Base-by-base conservation (phyloP, 106 monocot genomes). In the Dendrobium huoshanense region DNA sequence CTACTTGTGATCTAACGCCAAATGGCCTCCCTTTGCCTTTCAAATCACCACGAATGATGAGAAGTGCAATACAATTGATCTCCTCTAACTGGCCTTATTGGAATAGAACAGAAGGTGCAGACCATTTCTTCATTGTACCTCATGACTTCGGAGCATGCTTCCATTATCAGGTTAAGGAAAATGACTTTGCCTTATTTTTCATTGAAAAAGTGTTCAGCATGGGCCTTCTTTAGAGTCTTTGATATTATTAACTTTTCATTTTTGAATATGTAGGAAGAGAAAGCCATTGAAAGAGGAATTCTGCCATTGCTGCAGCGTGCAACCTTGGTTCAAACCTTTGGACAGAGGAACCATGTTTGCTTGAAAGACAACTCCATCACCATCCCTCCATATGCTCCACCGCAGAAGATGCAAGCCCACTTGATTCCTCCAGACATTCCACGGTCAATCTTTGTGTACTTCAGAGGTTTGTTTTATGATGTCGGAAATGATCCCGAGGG, bases 81-180 rank as follows among this genome's bases (percentile, higher is more conserved):
- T 91, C 91, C 4, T 85, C 84, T 9, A 91, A 81, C 45, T 91
- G 88, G 88, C 91, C 91, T 31, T 91, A 81, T 55, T 91, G 91
- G 91, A 91, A 91, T 81, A 82, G 86, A 54, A 88, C 88, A 0
- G 91, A 91, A 61, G 91, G 91, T 16, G 88, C 91, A 2, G 86
- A 91, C 64, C 91, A 91, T 80, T 91, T 91, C 49, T 91, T 91
- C 77, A 83, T 88, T 77, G 88, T 87, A 56, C 91, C 91, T 5
- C 91, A 91, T 87, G 91, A 91, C 70, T 91, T 88, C 77, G 91
- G 80, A 16, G 91, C 91, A 43, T 91, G 91, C 81, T 91, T 91
- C 75, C 91, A 91, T 67, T 91, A 88, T 82, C 88, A 88, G 83
- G 91, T 87, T 59, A 19, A 48, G 16, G n/a, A 31, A 77, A 19